Evolutionary conservation across 805 yeast species (phyloP).

Genomic region (Candida orba): DNA sequence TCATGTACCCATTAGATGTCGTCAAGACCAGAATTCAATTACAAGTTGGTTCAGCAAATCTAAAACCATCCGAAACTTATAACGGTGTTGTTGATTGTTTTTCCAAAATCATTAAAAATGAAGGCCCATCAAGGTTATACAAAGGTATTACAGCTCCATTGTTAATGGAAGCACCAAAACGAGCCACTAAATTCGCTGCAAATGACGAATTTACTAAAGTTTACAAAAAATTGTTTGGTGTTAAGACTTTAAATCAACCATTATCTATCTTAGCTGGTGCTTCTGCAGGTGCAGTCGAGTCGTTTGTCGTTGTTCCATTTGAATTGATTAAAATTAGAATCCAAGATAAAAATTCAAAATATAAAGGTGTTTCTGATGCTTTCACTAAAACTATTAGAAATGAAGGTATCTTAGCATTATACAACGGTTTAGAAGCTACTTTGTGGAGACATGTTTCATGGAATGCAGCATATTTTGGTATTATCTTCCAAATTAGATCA

Average conservation of each 20-base stretch:
- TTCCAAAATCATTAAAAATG: slow-evolving; percentile 73
- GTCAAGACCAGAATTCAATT: slow-evolving; percentile 95
- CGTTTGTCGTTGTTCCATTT: slow-evolving; percentile 96
- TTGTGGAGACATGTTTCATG: slow-evolving; percentile 94
- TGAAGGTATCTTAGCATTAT: slow-evolving; percentile 79
- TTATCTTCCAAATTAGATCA: slow-evolving; percentile 78
- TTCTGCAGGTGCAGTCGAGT: slow-evolving; percentile 95
- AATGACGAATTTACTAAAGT: slow-evolving; percentile 93
- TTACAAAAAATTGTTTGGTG: slow-evolving; percentile 66
- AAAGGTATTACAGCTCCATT: slow-evolving; percentile 96
- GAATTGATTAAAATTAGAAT: slow-evolving; percentile 92
- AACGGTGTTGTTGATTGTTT: slow-evolving; percentile 81
- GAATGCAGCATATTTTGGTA: slow-evolving; percentile 98
- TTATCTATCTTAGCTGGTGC: slow-evolving; percentile 92
- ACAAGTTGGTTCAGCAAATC: slow-evolving; percentile 44
- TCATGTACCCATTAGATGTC: slow-evolving; percentile 95
- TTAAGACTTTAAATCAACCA: slow-evolving; percentile 65
- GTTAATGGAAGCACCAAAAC: slow-evolving; percentile 98
- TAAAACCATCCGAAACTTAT: slow-evolving; percentile 43
- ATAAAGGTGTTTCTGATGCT: slow-evolving; percentile 80
- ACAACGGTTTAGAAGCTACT: slow-evolving; percentile 94
- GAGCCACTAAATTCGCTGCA: slow-evolving; percentile 98
- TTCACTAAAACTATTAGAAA: slow-evolving; percentile 59
- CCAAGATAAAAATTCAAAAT: slow-evolving; percentile 80
- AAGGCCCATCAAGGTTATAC: slow-evolving; percentile 79